A percentile compares a stretch with the other conserved stretches of the same genome.
Conservation (phyloP, 169 alveolate genomes). For the Besnoitia besnoiti region DNA sequence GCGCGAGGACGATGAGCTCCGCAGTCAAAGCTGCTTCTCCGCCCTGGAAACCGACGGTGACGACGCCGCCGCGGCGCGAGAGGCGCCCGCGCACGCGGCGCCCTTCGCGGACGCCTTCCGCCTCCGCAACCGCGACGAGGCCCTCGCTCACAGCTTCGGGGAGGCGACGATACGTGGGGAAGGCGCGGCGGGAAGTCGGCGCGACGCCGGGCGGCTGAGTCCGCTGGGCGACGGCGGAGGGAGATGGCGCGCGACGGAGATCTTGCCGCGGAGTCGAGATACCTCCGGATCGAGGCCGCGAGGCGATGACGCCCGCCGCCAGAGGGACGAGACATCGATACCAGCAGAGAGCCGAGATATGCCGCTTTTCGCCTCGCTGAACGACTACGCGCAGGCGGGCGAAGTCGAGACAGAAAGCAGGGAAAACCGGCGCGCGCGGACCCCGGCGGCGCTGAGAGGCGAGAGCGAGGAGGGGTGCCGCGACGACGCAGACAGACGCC, state of each 20-base stretch:
- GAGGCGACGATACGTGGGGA: neutral
- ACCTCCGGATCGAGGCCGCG: too few relatives aligned
- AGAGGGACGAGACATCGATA: too few relatives aligned
- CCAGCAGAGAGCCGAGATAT: neutral
- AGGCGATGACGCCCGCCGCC: too few relatives aligned
- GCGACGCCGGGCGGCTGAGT: too few relatives aligned
- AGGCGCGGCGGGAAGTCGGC: too few relatives aligned
- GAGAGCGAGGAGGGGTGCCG: neutral
- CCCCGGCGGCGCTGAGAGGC: too few relatives aligned
- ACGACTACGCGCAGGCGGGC: neutral
- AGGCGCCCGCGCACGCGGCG: too few relatives aligned
- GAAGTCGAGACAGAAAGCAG: neutral
- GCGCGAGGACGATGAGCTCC: neutral
- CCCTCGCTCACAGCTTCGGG: neutral
- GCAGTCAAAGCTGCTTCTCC: neutral
- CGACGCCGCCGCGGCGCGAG: neutral
- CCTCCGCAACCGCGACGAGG: neutral
- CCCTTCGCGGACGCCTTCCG: too few relatives aligned
- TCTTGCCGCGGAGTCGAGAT: too few relatives aligned
- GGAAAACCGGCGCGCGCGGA: neutral
- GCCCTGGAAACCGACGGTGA: neutral
- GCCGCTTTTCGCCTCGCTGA: constrained; percentile 6
- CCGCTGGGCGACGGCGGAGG: too few relatives aligned
- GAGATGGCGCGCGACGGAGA: too few relatives aligned
- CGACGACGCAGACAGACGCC: too few relatives aligned